Base-by-base conservation (phyloP, 179 eudicot genomes). In the Sideroxylon spinosum region DNA sequence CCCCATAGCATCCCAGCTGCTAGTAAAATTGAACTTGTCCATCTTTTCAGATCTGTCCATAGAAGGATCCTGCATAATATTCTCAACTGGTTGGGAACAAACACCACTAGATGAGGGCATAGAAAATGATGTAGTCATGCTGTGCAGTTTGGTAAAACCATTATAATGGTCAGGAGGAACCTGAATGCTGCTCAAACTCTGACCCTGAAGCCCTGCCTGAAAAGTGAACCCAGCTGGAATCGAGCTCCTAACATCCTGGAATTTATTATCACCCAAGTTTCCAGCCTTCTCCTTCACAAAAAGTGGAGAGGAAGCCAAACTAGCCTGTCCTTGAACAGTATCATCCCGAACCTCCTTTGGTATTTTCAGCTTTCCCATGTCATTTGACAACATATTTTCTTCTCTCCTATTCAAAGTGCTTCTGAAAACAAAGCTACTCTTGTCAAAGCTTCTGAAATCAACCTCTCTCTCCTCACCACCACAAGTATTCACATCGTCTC, bases 321-420 rank as follows among this genome's bases (percentile, higher is more conserved):
- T n/a, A 7, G 29, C 32, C 79, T 52, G 49, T 29, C 62, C 13
- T 68, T 67, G 84, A 55, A 26, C 53, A 55, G 55, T 71, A 52
- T 72, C 65, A 25, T 67, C 14, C 68, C 71, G 56, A 64, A 49
- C 78, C 29, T 65, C 67, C 48, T 50, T 86, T n/a, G 79, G 80
- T 44, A 86, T 77, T 75, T 81, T 85, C 86, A 85, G 64, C 79
- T 86, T 86, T 82, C 65, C 82, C 66, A 86, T 78, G 55, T 86
- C 84, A 79, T 83, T 87, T 68, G 83, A 68, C 72, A 89, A 73
- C 86, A 81, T 77, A 68, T 48, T 73, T 48, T 68, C 78, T n/a
- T 64, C 73, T 57, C 25, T 74, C 25, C 78, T 78, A 50, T 37
- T 37, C 44, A 37, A 77, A 84, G 79, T 28, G 20, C 77, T 74